Evolutionary conservation across 495 filamentous ascomycete genomes (phyloP), one percentile per base, ranked within the genome.

Genomic region (Parathielavia hyrcaniae): DNA sequence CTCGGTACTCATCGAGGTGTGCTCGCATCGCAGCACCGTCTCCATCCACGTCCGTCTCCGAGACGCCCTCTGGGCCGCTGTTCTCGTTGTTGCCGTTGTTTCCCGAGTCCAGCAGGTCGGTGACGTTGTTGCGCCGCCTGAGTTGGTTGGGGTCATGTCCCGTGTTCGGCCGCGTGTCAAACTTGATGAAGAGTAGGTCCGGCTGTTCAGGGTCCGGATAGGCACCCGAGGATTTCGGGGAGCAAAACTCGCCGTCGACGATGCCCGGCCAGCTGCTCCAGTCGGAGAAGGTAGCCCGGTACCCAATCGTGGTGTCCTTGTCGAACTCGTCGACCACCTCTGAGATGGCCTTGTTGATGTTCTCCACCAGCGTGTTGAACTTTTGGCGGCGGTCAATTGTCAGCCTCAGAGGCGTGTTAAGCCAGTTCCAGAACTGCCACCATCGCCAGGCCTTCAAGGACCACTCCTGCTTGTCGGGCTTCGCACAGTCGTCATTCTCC

Each of bases 241-340:
- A 35, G 56, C 70, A 73, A 48, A 67, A 64, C 46, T 67, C 62
- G 13, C 70, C 70, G 1, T 55, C 34, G 32, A 63, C 59, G 0
- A 60, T 19, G 11, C 49, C 23, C 1, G 34, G 26, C 58, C 64
- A 71, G 11, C 20, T 1, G 49, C 63, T 51, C 70, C 70, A 73
- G 55, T 73, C 35, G 14, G 62, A 57, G 17, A 49, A 59, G 34
- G 36, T 53, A 23, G 70, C 52, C 14, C 48, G 38, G 48, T 48
- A 63, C 17, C 54, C 34, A 23, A 41, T 16, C 16, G 43, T 23
- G 51, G 26, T 60, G 46, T 46, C 12, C 47, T 19, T 44, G 43
- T 19, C 13, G 1, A 50, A 43, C 0, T 48, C 10, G 58, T 73
- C 71, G 57, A 64, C 34, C 10, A 53, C 51, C 1, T 53, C 51